phyloP scores from a whole-genome alignment of 139 green algal species.

The Pleodorina starrii region DNA sequence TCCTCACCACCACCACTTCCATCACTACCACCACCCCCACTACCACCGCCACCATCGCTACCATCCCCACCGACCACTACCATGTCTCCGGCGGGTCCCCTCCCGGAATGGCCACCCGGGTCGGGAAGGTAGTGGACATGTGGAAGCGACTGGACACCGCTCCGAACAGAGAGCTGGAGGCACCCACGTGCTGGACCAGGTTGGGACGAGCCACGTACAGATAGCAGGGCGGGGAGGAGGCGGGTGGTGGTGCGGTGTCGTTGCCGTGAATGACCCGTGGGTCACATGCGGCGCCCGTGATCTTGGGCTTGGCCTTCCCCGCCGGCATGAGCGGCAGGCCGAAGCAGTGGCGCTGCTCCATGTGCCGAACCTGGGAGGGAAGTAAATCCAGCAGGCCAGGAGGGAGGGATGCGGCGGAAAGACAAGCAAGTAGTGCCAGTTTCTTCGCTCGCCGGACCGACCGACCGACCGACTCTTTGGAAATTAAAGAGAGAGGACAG shows the following conservation, averaged over 20 bases:
- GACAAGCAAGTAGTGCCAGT: no score
- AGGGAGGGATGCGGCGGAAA: not conserved
- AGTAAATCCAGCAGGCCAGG: no score
- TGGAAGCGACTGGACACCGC: conserved; percentile 15
- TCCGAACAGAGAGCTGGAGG: conserved; percentile 31
- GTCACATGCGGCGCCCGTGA: conserved; percentile 17
- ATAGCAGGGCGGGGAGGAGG: not conserved
- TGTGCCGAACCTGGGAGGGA: not conserved
- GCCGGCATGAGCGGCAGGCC: not conserved
- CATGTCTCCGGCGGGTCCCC: not conserved
- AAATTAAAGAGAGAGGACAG: no score
- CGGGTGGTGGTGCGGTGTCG: not conserved
- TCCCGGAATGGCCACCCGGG: conserved; percentile 9
- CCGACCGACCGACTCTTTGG: no score
- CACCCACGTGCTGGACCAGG: conserved; percentile 40
- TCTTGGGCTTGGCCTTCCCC: not conserved
- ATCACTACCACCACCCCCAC: no score
- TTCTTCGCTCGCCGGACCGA: no score
- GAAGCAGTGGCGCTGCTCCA: not conserved
- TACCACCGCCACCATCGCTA: no score
- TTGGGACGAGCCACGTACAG: not conserved
- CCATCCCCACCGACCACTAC: not conserved
- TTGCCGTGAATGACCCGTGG: conserved; percentile 17
- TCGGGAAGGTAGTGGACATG: not conserved
- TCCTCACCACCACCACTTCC: no score